Conservation (phyloP, 306 rosid species). For the Arachis hypogaea region DNA sequence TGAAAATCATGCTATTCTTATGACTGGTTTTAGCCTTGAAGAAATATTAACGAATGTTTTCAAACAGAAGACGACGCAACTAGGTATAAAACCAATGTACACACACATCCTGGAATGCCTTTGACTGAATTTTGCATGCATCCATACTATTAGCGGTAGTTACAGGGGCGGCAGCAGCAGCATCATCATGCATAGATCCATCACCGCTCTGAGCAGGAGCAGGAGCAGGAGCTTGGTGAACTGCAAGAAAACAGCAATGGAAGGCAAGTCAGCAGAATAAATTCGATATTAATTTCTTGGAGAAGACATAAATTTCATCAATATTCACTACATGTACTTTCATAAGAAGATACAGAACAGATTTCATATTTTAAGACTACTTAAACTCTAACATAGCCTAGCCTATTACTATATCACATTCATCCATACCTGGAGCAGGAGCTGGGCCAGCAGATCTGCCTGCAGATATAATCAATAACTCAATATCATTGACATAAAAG, state of each 20-base stretch:
- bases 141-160: constrained; percentile 9
- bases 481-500: not conserved
- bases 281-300: not conserved
- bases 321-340: too few relatives aligned
- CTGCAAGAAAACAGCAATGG: constrained; percentile 40
- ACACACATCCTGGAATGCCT: constrained; percentile 75
- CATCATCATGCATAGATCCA: constrained; percentile 53
- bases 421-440: constrained; percentile 48
- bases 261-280: not conserved
- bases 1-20: too few relatives aligned
- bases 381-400: not conserved
- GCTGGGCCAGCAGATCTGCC: constrained; percentile 62
- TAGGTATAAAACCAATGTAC: not conserved
- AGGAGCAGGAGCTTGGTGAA: constrained; percentile 57
- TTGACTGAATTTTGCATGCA: constrained; percentile 59
- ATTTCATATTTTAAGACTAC: not conserved
- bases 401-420: not conserved
- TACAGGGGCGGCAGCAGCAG: too few relatives aligned
- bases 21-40: too few relatives aligned
- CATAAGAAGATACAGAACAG: not conserved
- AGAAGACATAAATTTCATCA: not conserved
- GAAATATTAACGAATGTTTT: too few relatives aligned
- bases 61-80: not conserved
- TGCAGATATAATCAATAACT: constrained; percentile 24
- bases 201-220: constrained; percentile 56